Base-by-base conservation (phyloP, 352 stramenopile species). In the Globisporangium cystogenes region DNA sequence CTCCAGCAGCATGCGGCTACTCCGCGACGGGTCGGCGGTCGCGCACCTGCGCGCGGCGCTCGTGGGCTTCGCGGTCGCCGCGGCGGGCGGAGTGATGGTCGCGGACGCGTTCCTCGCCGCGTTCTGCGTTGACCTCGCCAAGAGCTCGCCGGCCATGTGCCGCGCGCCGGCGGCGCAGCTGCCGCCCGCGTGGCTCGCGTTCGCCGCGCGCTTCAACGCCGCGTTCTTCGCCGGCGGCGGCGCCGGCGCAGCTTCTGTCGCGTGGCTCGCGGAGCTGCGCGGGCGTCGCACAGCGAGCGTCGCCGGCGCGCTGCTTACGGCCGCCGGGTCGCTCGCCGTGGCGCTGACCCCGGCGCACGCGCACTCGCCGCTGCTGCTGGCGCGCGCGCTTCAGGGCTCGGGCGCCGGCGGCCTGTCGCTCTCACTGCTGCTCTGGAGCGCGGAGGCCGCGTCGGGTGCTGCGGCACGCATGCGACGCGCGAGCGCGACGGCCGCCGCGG, bases 351-450 rank as follows among this genome's bases (percentile, higher is more conserved):
- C 61, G 0, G 44, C 53, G 4, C 40, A 52, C 3, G 45, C 57
- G 16, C 71, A 76, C 56, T 62, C 49, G 2, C 16, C 56, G 10
- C 39, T 70, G 15, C 61, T 79, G 0, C 11, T 70, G 2, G 68
- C 37, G 3, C 70, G 73, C n/a, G 16, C 72, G n/a, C 16, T 77
- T 1, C 68, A 74, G 37, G 73, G 70, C 36, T 49, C 73, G 44
- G 70, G 70, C 31, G 66, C 74, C 11, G 70, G 70, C 55, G 74
- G 74, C 37, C 72, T 65, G 50, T 81, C 70, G 35, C 71, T 81
- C 43, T 68, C 68, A 48, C 31, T 83, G 23, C 65, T 66, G 42
- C 40, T 78, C 31, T 81, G 76, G 43, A 63, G 65, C 31, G 64
- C 68, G 3, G 73, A 83, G 43, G 66, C 76, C 55, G 70, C 60